phyloP scores from a whole-genome alignment of 2,329 filamentous ascomycete genomes.

The Neoscytalidium dimidiatum region DNA sequence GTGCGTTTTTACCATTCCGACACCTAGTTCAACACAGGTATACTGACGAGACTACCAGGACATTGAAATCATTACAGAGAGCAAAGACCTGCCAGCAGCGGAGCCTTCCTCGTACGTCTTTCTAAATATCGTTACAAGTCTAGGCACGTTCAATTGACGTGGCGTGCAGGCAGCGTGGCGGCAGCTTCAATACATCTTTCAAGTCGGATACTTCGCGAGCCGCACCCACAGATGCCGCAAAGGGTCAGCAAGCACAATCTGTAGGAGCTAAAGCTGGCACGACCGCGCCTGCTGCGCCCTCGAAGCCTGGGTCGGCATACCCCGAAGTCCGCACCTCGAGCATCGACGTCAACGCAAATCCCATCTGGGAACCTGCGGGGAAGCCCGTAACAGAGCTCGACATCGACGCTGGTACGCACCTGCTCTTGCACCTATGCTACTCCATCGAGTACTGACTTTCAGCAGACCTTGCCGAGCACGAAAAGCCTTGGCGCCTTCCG shows the following conservation, averaged over 20 bases:
- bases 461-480: slow-evolving; percentile 60
- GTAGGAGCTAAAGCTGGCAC: slow-evolving; percentile 19
- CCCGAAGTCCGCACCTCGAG: slow-evolving; percentile 73
- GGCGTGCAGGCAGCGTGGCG: slow-evolving; percentile 23
- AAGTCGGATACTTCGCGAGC: slow-evolving; percentile 37
- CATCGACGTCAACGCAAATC: slow-evolving; percentile 81
- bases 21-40: background rate
- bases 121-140: background rate
- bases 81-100: slow-evolving; percentile 39
- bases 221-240: slow-evolving; percentile 27
- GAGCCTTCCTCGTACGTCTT: slow-evolving; percentile 38
- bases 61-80: slow-evolving; percentile 56
- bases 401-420: slow-evolving; percentile 47
- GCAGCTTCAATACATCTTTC: slow-evolving; percentile 36
- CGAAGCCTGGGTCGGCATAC: slow-evolving; percentile 58
- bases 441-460: background rate
- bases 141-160: slow-evolving; percentile 19
- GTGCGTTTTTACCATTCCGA: slow-evolving; percentile 26
- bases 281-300: slow-evolving; percentile 17
- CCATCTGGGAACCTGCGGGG: slow-evolving; percentile 65
- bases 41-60: slow-evolving; percentile 42
- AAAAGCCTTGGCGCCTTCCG: slow-evolving; percentile 93
- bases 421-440: slow-evolving; percentile 41
- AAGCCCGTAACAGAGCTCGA: slow-evolving; percentile 69
- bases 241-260: slow-evolving; percentile 23